Percentiles rank a stretch among this genome's conserved stretches.
Conservation (phyloP, 441 rosid species). For the Populus hybrid region DNA sequence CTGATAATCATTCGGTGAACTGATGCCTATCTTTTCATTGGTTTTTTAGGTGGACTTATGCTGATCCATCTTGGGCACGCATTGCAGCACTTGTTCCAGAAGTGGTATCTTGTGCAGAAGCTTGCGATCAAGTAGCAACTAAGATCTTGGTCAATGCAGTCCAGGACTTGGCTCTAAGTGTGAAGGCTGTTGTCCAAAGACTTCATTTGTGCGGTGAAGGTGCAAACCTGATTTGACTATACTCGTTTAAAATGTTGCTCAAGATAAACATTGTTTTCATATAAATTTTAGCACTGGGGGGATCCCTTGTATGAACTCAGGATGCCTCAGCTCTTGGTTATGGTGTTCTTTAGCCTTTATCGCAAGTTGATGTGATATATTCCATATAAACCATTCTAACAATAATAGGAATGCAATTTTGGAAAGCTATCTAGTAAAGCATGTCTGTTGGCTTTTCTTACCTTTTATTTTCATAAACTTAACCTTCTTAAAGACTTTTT, state of each 20-base stretch:
- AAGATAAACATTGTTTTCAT: background rate
- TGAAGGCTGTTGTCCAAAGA: constrained; percentile 61
- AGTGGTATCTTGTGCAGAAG: constrained; percentile 68
- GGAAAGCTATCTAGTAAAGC: background rate
- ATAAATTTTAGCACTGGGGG: background rate
- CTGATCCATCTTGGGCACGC: constrained; percentile 71
- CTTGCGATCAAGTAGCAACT: constrained; percentile 59
- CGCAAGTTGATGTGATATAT: background rate
- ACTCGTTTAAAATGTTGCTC: background rate
- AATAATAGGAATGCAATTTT: background rate
- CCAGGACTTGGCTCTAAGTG: constrained; percentile 58
- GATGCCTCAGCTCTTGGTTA: background rate
- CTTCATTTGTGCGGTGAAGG: constrained; percentile 62
- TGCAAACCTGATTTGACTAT: constrained; percentile 11
- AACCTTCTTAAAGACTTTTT: background rate
- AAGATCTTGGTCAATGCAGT: constrained; percentile 50
- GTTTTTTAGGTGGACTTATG: constrained; percentile 57
- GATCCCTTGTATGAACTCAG: background rate
- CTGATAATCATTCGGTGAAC: background rate
- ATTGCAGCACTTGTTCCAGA: constrained; percentile 67
- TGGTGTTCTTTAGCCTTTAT: background rate
- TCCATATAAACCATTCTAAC: background rate
- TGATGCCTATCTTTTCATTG: constrained; percentile 12
- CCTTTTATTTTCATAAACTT: background rate
- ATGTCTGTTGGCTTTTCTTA: background rate